Base-by-base conservation (phyloP, 2,329 filamentous ascomycete genomes). In the Sporothrix pallida region DNA sequence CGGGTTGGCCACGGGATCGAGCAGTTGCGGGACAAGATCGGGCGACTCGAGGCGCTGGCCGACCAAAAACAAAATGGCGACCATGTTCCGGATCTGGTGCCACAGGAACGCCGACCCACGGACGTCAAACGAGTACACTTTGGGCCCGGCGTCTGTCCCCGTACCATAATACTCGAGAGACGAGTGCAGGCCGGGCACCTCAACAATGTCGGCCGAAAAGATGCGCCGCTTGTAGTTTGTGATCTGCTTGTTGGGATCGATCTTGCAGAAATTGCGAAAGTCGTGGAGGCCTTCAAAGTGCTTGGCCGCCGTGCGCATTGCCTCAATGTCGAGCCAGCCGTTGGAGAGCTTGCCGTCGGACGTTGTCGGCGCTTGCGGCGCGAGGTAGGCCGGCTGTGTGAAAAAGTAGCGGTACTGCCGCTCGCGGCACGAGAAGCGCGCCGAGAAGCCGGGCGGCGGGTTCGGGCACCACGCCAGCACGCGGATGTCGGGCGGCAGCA, bases 61-160 rank as follows among this genome's bases (percentile, higher is more conserved):
- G 9, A 98, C 90, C 12, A 96, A 86, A 84, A 99, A 98, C n/a
- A 99, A 85, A 7, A 98, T 86, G 17, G 91, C 89, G n/a, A 97
- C 91, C 89, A 99, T 95, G 84, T 95, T 93, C 31, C 96, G 91
- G 77, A 99, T 97, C 83, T 99, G 96, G 83, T 99, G 96, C 96
- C 96, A 99, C 65, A 99, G 84, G 82, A 99, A 99, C 1, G 95
- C 96, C 8, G 92, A 94, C 23, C 96, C 96, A 77, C 95, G 90
- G 56, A 99, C 90, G 74, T 92, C 91, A 82, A 99, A 97, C 75
- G 92, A 91, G 83, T 97, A 98, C 15, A 98, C 88, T 79, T 93
- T 93, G 7, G 90, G 31, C 31, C 31, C 87, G 6, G 75, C 50
- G 50, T 73, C 65, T 63, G 73, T 63, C 3, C 78, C 23, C 31